phyloP scores from a whole-genome alignment of 176 grass and related monocot species.

The Rhynchospora breviuscula region DNA sequence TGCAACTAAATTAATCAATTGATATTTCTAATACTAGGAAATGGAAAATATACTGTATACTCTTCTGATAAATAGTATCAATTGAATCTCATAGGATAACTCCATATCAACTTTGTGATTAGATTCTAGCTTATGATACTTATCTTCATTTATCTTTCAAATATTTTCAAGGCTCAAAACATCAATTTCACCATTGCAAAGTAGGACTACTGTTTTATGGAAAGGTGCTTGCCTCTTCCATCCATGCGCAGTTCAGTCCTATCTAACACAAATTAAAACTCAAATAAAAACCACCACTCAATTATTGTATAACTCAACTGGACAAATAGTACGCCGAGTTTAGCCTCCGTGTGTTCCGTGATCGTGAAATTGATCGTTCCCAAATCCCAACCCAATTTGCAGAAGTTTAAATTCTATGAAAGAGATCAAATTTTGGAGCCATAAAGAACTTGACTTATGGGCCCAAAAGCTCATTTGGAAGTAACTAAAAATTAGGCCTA shows the following conservation, averaged over 20 bases:
- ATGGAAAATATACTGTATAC: background rate
- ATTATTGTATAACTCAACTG: background rate
- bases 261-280: background rate
- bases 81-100: background rate
- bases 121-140: background rate
- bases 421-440: background rate
- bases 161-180: background rate
- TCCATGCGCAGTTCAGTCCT: background rate
- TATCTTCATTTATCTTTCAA: background rate
- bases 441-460: background rate
- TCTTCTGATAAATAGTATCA: background rate
- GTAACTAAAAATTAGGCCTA: background rate
- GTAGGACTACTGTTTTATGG: background rate
- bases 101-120: background rate
- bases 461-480: background rate
- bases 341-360: background rate
- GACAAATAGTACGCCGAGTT: no score
- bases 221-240: background rate
- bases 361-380: background rate
- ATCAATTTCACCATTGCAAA: background rate
- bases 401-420: background rate
- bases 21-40: background rate
- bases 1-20: background rate
- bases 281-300: background rate
- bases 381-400: background rate